Evolutionary conservation across 148 eudicot species (phyloP).

Genomic region (Polygonum aviculare): DNA sequence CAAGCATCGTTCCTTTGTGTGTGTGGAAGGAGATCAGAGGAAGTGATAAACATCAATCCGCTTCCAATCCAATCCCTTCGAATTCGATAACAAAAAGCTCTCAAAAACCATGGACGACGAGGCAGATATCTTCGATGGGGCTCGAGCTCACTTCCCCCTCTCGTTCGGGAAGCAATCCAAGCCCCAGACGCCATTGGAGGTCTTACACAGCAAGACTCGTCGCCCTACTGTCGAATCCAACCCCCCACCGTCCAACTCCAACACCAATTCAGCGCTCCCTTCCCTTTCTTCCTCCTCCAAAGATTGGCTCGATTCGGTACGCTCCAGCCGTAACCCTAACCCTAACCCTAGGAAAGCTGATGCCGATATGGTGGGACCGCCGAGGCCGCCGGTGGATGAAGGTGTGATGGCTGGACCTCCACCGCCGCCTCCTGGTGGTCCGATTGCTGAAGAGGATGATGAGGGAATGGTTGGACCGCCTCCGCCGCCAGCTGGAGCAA

Average conservation of each 20-base stretch:
- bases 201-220: slow-evolving; percentile 67
- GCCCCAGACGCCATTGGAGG: slow-evolving; percentile 57
- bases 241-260: slow-evolving; percentile 7
- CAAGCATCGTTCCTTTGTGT: too few relatives aligned
- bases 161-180: slow-evolving; percentile 75
- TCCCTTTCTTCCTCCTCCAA: slow-evolving; percentile 51
- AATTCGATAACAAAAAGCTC: neutral
- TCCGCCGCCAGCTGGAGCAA: slow-evolving; percentile 13
- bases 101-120: slow-evolving; percentile 41
- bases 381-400: neutral
- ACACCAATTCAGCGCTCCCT: slow-evolving; percentile 22
- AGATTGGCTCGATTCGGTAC: slow-evolving; percentile 43
- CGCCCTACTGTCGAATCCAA: slow-evolving; percentile 26
- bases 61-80: neutral
- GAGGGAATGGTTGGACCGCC: slow-evolving; percentile 45
- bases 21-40: neutral
- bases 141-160: slow-evolving; percentile 60
- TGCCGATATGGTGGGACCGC: slow-evolving; percentile 22
- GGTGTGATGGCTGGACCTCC: slow-evolving; percentile 33
- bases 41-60: neutral
- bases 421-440: slow-evolving; percentile 20
- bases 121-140: slow-evolving; percentile 60
- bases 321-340: slow-evolving; percentile 33
- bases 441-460: slow-evolving; percentile 24
- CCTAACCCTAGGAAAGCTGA: slow-evolving; percentile 15